phyloP scores from a whole-genome alignment of 2,329 filamentous ascomycete genomes.

The Trichoderma koningii region DNA sequence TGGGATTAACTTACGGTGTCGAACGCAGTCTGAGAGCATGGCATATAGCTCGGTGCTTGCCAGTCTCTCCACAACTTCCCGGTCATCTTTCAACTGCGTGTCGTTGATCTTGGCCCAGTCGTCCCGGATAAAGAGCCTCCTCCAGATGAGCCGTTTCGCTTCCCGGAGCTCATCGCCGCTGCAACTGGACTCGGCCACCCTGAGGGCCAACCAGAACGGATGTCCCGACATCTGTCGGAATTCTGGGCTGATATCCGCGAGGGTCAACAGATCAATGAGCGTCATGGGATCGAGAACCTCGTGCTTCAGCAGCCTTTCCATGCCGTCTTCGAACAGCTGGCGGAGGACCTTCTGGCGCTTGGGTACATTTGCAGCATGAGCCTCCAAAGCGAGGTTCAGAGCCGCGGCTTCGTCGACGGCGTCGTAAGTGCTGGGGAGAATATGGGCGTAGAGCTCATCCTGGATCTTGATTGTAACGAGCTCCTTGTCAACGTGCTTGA shows the following conservation, averaged over 20 bases:
- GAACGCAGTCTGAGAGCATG: conserved; percentile 65
- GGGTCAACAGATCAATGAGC: conserved; percentile 75
- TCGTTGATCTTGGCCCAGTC: conserved; percentile 82
- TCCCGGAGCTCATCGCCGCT: conserved; percentile 60
- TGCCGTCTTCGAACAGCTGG: conserved; percentile 68
- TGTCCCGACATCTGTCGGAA: conserved; percentile 56
- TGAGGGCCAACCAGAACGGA: conserved; percentile 76
- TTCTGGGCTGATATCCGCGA: conserved; percentile 59
- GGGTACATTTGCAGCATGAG: conserved; percentile 59
- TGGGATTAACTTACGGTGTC: conserved; percentile 58
- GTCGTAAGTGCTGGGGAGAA: conserved; percentile 66
- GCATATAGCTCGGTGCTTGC: conserved; percentile 67
- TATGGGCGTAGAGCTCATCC: conserved; percentile 70
- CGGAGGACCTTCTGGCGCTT: conserved; percentile 66
- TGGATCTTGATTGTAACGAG: conserved; percentile 76
- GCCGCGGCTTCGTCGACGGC: conserved; percentile 82
- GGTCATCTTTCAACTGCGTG: conserved; percentile 72
- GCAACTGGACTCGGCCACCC: conserved; percentile 58
- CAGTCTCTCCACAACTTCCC: conserved; percentile 63
- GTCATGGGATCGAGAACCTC: conserved; percentile 67
- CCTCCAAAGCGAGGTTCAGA: conserved; percentile 72
- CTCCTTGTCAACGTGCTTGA: conserved; percentile 61
- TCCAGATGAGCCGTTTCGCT: conserved; percentile 72
- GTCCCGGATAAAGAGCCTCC: conserved; percentile 79
- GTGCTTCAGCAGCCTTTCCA: conserved; percentile 71